These are phyloP conservation scores for Debaryomycetaceae sp. DNA, from an alignment of 1,139 yeast species.

Conservation along the genomic window DNA sequence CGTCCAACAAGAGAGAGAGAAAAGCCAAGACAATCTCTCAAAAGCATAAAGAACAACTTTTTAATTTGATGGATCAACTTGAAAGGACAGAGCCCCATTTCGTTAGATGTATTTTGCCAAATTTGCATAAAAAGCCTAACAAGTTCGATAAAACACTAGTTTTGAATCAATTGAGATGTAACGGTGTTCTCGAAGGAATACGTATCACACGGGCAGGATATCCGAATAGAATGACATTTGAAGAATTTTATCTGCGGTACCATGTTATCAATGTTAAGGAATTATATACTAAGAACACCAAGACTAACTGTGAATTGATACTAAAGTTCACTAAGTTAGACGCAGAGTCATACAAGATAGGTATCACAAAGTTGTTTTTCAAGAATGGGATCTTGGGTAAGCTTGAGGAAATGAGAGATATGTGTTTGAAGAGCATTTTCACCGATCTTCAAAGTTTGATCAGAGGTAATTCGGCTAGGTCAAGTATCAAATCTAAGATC, in stretches of 20 bases:
- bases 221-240: conserved; percentile 85
- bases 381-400: conserved; percentile 92
- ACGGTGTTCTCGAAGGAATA: conserved; percentile 97
- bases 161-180: conserved; percentile 86
- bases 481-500: conserved; percentile 46
- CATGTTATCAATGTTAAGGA: conserved; percentile 53
- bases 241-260: conserved; percentile 75
- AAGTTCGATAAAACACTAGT: conserved; percentile 74
- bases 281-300: conserved; percentile 47
- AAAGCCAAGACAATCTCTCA: conserved; percentile 80
- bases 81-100: conserved; percentile 90
- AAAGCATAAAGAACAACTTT: conserved; percentile 79
- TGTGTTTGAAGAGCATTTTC: conserved; percentile 52
- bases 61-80: conserved; percentile 67
- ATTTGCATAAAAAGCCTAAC: conserved; percentile 67
- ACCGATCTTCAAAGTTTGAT: conserved; percentile 64
- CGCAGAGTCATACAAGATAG: conserved; percentile 66
- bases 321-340: conserved; percentile 61
- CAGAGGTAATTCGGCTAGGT: conserved; percentile 63
- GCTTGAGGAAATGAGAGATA: conserved; percentile 75
- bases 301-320: conserved; percentile 66
- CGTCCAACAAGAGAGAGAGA: conserved; percentile 10
- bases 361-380: conserved; percentile 84
- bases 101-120: conserved; percentile 94
- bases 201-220: conserved; percentile 96